phyloP scores from a whole-genome alignment of 75 land plant species.

The Larix kaempferi region DNA sequence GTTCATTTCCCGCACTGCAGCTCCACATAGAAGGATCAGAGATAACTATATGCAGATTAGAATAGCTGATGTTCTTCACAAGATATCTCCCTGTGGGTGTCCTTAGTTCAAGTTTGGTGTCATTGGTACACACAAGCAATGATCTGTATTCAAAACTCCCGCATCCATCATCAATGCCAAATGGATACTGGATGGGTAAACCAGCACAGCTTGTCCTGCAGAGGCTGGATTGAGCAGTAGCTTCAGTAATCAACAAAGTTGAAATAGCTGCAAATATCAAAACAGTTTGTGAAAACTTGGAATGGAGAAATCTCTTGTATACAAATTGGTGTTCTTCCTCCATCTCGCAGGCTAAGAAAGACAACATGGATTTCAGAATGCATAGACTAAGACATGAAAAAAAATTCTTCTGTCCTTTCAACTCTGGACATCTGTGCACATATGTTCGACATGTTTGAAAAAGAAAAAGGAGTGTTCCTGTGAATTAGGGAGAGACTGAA shows the following conservation, averaged over 20 bases:
- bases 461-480: no score
- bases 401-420: no score
- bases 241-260: not conserved
- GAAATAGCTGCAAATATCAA: not conserved
- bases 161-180: conserved; percentile 69
- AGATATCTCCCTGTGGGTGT: conserved; percentile 70
- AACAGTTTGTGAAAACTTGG: not conserved
- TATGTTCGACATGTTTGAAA: no score
- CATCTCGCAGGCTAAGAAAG: not conserved
- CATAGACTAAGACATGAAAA: no score
- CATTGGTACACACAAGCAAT: conserved; percentile 42
- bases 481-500: no score
- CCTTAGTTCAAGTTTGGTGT: conserved; percentile 36
- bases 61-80: conserved; percentile 36
- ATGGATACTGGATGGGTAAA: conserved; percentile 55
- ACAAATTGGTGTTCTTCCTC: not conserved
- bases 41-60: conserved; percentile 48
- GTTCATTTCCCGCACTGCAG: conserved; percentile 31
- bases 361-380: no score
- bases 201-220: conserved; percentile 54
- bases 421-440: no score
- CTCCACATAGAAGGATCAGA: conserved; percentile 59
- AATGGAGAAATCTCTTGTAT: not conserved
- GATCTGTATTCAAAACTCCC: conserved; percentile 63
- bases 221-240: conserved; percentile 24